These are phyloP conservation scores for Triticum turgidum DNA, from an alignment of 176 grass and related monocot species.

Conservation along the genomic window DNA sequence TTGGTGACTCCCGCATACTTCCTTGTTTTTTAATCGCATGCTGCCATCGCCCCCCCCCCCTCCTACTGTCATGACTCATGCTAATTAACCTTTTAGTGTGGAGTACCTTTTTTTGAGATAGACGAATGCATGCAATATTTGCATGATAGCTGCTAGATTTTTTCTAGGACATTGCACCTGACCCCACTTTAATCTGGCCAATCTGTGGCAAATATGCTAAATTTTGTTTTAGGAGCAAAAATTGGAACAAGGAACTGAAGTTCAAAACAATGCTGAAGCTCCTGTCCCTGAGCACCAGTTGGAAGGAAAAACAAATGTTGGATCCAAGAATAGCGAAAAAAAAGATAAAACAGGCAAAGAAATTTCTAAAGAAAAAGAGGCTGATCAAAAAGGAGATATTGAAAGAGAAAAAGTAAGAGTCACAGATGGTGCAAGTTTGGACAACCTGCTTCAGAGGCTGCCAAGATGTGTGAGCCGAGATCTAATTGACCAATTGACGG, in stretches of 20 bases:
- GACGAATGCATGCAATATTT: not conserved
- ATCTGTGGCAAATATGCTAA: conserved; percentile 9
- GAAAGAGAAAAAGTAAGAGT: conserved; percentile 51
- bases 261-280: conserved; percentile 36
- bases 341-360: conserved; percentile 51
- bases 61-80: not conserved
- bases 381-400: conserved; percentile 39
- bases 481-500: conserved; percentile 68
- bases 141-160: not conserved
- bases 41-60: not conserved
- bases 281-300: conserved; percentile 31
- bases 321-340: conserved; percentile 47
- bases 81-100: not conserved
- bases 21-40: not conserved
- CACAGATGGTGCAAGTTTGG: conserved; percentile 50
- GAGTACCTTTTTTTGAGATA: not conserved
- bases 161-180: not conserved
- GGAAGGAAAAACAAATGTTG: conserved; percentile 42
- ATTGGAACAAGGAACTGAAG: conserved; percentile 40
- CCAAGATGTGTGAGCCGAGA: conserved; percentile 72
- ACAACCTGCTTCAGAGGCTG: conserved; percentile 59
- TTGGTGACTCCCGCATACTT: not conserved
- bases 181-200: not conserved
- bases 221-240: conserved; percentile 38
- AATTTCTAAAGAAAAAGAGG: conserved; percentile 49